Conservation (phyloP, 768 basidiomycete species). For the Chalciporus pseudorubinellus region DNA sequence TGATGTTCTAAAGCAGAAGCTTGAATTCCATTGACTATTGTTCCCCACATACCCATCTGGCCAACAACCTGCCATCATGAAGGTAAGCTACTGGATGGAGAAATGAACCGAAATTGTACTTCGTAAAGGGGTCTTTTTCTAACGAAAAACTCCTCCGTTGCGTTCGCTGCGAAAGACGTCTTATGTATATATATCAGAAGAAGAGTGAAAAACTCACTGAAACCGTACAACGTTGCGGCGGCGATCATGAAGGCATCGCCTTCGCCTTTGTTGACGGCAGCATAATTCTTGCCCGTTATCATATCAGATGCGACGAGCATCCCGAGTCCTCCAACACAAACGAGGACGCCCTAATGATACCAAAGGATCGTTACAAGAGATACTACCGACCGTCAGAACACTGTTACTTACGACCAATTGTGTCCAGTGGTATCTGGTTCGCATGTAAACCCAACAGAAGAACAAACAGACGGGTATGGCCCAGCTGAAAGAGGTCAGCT, state of each 20-base stretch:
- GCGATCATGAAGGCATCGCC: slow-evolving; percentile 87
- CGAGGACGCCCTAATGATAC: slow-evolving; percentile 55
- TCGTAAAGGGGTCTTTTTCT: slow-evolving; percentile 78
- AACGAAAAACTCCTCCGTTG: slow-evolving; percentile 87
- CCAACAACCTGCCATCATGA: slow-evolving; percentile 59
- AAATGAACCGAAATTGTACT: slow-evolving; percentile 29
- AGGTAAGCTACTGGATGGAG: not conserved
- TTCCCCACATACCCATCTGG: slow-evolving; percentile 83
- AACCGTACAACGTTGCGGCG: slow-evolving; percentile 82
- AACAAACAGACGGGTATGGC: slow-evolving; percentile 85
- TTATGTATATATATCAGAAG: not conserved
- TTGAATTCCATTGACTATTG: slow-evolving; percentile 76
- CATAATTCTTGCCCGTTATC: slow-evolving; percentile 73
- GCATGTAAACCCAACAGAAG: slow-evolving; percentile 82
- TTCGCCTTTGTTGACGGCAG: slow-evolving; percentile 62
- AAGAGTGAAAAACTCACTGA: slow-evolving; percentile 53
- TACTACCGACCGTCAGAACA: not conserved
- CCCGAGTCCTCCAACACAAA: slow-evolving; percentile 75
- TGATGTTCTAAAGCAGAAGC: slow-evolving; percentile 72
- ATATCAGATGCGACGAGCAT: slow-evolving; percentile 78
- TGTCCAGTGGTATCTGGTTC: slow-evolving; percentile 77
- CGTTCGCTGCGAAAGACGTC: slow-evolving; percentile 56
- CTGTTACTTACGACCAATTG: slow-evolving; percentile 60
- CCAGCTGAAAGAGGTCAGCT: slow-evolving; percentile 49
- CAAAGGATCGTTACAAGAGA: not conserved